Percentiles rank a stretch among this genome's conserved stretches.
Conservation (phyloP, 2,329 filamentous ascomycete species). For the Aspergillus calidoustus region DNA sequence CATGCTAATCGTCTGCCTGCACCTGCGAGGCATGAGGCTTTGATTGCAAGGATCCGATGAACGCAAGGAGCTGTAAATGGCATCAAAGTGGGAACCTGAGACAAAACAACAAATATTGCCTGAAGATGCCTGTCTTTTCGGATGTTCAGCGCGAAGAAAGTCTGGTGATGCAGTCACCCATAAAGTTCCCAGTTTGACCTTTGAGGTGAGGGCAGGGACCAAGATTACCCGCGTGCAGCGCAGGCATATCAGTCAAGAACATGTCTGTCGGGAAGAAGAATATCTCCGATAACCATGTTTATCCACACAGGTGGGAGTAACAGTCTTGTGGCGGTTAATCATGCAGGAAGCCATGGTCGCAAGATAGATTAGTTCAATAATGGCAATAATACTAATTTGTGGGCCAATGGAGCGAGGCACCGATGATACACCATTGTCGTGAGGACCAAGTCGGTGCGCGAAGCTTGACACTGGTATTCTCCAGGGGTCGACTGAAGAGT, state of each 20-base stretch:
- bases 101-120: neutral
- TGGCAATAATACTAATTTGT: neutral
- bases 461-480: neutral
- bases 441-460: constrained; percentile 1
- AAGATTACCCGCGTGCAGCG: constrained; percentile 7
- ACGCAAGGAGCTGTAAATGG: constrained; percentile 15
- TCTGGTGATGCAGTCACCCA: constrained; percentile 11
- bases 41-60: neutral
- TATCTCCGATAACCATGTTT: constrained; percentile 11
- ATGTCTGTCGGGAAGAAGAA: constrained; percentile 1
- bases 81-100: constrained; percentile 4
- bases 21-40: constrained; percentile 1
- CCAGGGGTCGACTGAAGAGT: neutral
- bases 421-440: neutral
- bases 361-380: constrained; percentile 7
- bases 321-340: neutral
- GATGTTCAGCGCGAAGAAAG: neutral
- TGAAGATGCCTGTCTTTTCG: neutral
- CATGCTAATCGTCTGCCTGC: neutral
- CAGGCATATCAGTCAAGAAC: constrained; percentile 1
- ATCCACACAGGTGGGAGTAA: constrained; percentile 1
- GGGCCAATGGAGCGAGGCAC: constrained; percentile 2
- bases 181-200: neutral
- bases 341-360: constrained; percentile 9
- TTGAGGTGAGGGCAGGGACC: neutral